Conservation (phyloP, 2,329 filamentous ascomycete species). For the Colletotrichum filicis region DNA sequence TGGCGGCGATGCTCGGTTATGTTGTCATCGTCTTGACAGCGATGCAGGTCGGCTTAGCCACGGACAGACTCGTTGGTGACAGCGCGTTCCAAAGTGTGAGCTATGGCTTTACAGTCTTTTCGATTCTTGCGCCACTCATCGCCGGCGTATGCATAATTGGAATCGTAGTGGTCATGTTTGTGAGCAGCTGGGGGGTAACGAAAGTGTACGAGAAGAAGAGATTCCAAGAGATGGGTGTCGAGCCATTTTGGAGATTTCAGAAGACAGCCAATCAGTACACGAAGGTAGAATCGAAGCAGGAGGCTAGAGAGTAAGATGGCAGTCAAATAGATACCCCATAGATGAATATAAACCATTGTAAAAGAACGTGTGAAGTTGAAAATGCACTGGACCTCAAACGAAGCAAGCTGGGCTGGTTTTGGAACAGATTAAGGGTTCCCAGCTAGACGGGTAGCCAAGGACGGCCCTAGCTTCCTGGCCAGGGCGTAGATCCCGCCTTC, state of each 20-base stretch:
- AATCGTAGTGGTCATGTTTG: constrained; percentile 36
- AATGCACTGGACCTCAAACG: background rate
- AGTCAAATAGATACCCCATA: background rate
- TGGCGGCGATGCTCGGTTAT: constrained; percentile 42
- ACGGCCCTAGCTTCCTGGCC: background rate
- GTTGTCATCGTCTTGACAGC: constrained; percentile 58
- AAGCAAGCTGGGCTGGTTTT: background rate
- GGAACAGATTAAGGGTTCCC: background rate
- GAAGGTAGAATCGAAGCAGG: constrained; percentile 3
- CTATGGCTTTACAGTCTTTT: constrained; percentile 60
- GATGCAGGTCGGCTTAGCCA: constrained; percentile 60
- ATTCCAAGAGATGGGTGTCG: constrained; percentile 38
- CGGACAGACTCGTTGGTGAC: constrained; percentile 45
- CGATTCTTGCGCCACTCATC: constrained; percentile 53
- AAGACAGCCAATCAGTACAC: background rate
- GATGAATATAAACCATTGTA: background rate
- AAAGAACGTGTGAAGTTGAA: background rate
- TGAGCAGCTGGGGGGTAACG: constrained; percentile 34
- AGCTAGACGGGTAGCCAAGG: background rate
- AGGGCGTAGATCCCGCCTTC: background rate
- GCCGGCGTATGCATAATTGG: constrained; percentile 38
- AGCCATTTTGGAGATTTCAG: constrained; percentile 31
- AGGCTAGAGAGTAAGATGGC: background rate
- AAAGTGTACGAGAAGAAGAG: constrained; percentile 37
- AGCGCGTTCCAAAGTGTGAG: constrained; percentile 53